phyloP scores from a whole-genome alignment of 441 rosid species.

The Bruguiera hainesii region DNA sequence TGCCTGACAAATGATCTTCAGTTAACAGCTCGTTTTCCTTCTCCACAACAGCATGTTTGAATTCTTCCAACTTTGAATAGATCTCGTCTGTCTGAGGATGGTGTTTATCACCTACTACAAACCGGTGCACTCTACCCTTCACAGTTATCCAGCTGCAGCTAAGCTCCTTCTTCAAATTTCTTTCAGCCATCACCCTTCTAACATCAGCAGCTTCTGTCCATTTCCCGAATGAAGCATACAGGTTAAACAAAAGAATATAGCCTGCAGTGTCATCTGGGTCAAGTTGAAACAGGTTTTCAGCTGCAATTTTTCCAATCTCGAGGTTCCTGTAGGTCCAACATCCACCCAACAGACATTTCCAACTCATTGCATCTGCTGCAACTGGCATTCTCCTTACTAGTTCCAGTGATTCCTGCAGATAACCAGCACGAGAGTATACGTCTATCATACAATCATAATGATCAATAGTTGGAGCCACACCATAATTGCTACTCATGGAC shows the following conservation, averaged over 20 bases:
- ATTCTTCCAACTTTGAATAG: slow-evolving; percentile 45
- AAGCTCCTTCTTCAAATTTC: slow-evolving; percentile 65
- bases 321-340: slow-evolving; percentile 64
- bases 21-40: slow-evolving; percentile 22
- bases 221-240: slow-evolving; percentile 47
- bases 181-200: slow-evolving; percentile 57
- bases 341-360: slow-evolving; percentile 81
- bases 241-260: slow-evolving; percentile 65
- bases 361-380: slow-evolving; percentile 61
- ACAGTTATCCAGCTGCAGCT: slow-evolving; percentile 69
- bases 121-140: slow-evolving; percentile 57
- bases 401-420: slow-evolving; percentile 47
- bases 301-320: slow-evolving; percentile 63
- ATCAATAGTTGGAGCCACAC: slow-evolving; percentile 53
- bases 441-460: slow-evolving; percentile 74
- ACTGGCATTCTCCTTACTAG: slow-evolving; percentile 45
- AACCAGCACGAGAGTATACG: slow-evolving; percentile 76
- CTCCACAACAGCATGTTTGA: slow-evolving; percentile 37
- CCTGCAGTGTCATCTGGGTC: slow-evolving; percentile 68
- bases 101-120: slow-evolving; percentile 58
- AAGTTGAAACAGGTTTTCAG: slow-evolving; percentile 40
- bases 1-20: slow-evolving; percentile 37
- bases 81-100: slow-evolving; percentile 57
- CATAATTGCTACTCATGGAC: slow-evolving; percentile 41
- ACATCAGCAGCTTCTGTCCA: slow-evolving; percentile 49